phyloP scores from a whole-genome alignment of 768 basidiomycete genomes.

The Suillus subaureus region DNA sequence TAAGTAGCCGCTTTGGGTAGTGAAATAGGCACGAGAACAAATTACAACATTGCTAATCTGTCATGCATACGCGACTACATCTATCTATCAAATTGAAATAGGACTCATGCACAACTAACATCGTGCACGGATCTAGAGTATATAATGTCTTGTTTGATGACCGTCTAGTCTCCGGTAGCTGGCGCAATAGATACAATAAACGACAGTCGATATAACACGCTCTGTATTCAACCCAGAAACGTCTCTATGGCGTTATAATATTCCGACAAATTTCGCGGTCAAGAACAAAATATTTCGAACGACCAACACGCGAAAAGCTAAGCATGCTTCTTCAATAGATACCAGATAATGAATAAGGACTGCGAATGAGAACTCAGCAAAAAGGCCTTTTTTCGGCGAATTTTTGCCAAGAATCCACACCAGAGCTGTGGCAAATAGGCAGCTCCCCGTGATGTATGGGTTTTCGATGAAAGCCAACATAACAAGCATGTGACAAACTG shows the following conservation, averaged over 20 bases:
- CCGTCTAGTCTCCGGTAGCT: too few relatives aligned
- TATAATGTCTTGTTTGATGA: too few relatives aligned
- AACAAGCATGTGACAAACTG: background rate
- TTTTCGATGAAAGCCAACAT: conserved; percentile 1
- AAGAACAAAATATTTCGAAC: background rate
- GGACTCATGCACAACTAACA: too few relatives aligned
- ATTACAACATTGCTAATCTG: too few relatives aligned
- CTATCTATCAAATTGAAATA: too few relatives aligned
- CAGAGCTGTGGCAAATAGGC: background rate
- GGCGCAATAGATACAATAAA: too few relatives aligned
- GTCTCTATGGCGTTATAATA: background rate
- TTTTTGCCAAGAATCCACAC: background rate
- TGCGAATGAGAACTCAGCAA: background rate
- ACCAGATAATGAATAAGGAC: background rate
- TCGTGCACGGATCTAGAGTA: too few relatives aligned
- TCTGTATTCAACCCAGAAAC: background rate
- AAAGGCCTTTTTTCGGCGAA: background rate
- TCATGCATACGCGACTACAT: too few relatives aligned
- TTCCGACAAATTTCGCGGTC: too few relatives aligned
- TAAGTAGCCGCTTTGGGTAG: conserved; percentile 56
- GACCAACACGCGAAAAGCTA: background rate
- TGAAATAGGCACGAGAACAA: background rate
- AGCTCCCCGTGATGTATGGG: background rate
- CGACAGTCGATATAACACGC: too few relatives aligned
- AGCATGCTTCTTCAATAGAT: background rate